Percentiles rank a stretch among this genome's conserved stretches.
phyloP scores from a whole-genome alignment of 2,329 filamentous ascomycete species.

The Monosporascus sp. region DNA sequence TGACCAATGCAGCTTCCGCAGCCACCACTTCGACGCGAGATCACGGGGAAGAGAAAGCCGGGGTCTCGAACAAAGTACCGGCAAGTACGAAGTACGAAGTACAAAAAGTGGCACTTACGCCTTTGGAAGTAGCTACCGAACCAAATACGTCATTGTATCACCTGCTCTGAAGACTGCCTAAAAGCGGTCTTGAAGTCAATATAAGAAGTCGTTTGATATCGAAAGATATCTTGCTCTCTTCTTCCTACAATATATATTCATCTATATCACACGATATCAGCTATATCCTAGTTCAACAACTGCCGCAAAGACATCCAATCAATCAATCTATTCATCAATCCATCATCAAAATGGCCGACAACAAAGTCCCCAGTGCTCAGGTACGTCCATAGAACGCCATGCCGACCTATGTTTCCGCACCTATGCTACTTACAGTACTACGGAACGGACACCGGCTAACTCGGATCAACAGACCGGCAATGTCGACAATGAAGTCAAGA shows the following conservation, averaged over 20 bases:
- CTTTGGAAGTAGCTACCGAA: not conserved
- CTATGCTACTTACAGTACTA: not conserved
- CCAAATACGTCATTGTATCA: not conserved
- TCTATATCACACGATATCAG: not conserved
- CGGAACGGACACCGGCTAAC: not conserved
- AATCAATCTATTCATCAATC: not conserved
- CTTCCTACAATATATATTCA: no score
- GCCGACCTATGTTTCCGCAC: not conserved
- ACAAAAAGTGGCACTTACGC: not conserved
- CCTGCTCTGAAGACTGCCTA: not conserved
- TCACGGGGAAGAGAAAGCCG: not conserved
- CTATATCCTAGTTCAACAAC: not conserved
- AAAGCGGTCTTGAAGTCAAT: not conserved
- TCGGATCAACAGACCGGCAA: slow-evolving; percentile 20
- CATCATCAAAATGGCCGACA: slow-evolving; percentile 1
- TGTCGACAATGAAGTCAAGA: slow-evolving; percentile 33
- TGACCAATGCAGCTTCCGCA: not conserved
- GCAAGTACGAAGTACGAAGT: not conserved
- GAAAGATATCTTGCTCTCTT: no score
- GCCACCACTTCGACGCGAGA: not conserved
- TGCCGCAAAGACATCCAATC: not conserved
- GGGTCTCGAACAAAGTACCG: not conserved
- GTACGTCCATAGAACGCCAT: not conserved
- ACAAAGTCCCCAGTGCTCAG: slow-evolving; percentile 1
- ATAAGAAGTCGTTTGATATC: not conserved